A percentile compares a stretch with the other conserved stretches of the same genome.
These are phyloP conservation scores for Diplodia corticola DNA, from an alignment of 2,329 filamentous ascomycete genomes.

Conservation along the genomic window DNA sequence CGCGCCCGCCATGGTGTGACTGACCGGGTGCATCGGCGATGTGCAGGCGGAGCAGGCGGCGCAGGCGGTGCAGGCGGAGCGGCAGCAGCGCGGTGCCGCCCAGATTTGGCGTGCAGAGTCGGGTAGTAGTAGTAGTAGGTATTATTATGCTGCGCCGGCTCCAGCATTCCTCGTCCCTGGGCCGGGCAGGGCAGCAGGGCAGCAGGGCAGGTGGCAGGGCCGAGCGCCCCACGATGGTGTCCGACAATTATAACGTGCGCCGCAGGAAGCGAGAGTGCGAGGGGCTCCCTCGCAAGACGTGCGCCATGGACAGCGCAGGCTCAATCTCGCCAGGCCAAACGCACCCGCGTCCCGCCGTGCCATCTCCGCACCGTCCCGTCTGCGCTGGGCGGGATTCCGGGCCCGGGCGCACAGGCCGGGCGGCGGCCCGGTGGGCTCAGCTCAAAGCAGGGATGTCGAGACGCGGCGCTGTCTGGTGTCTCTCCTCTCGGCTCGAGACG, in stretches of 20 bases:
- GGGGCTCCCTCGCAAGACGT: neutral
- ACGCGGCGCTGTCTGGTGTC: constrained; percentile 17
- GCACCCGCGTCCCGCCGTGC: constrained; percentile 10
- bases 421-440: constrained; percentile 5
- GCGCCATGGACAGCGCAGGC: neutral
- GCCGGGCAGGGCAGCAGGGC: neutral
- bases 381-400: constrained; percentile 9
- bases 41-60: neutral
- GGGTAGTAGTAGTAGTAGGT: no score
- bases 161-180: constrained; percentile 2
- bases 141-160: neutral
- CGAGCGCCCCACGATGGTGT: neutral
- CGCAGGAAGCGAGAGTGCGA: constrained; percentile 15
- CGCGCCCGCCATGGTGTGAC: constrained; percentile 6
- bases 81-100: no score
- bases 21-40: constrained; percentile 13
- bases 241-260: neutral
- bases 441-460: constrained; percentile 11
- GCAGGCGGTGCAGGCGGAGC: neutral
- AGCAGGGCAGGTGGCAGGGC: no score
- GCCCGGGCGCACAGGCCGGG: neutral
- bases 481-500: constrained; percentile 17
- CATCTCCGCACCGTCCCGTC: constrained; percentile 18
- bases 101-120: neutral
- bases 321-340: constrained; percentile 18